Base-by-base conservation (phyloP, 108 stramenopile species). In the Nitzschia inconspicua region DNA sequence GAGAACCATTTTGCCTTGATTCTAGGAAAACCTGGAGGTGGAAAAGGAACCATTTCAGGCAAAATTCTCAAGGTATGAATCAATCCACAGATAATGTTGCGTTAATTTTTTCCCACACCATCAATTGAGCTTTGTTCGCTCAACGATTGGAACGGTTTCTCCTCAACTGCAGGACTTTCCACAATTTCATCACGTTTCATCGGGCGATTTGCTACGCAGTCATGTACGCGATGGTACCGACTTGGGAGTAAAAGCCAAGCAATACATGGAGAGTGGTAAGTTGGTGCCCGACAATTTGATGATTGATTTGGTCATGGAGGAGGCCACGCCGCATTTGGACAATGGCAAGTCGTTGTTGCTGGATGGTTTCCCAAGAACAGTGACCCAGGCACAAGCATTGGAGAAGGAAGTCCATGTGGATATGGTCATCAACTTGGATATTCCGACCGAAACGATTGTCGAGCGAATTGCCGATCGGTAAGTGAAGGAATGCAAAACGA, bases 341-440 rank as follows among this genome's bases (percentile, higher is more conserved):
- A 66, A 63, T 25, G 85, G 85, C 3, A 68, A 77, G 59, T 83
- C 83, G 10, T 62, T 97, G 7, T 77, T 98, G 24, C 69, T 98
- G 46, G 97, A 98, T 70, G 97, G 97, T 24, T 98, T 98, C 72
- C 97, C 97, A 10, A 74, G 97, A 30, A 96, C 94, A 10, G 62
- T 95, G 23, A 69, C 75, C n/a, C 98, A 99, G 77, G 97, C 98
- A n/a, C 32, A 70, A 42, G 88, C 92, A 31, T 72, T 99, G 19
- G 95, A 95, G 58, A 65, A 83, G 34, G 68, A 72, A 30, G 66
- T 96, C 26, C 68, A 81, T 47, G 85, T 99, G 5, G 94, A 96
- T 66, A 39, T 88, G 37, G 97, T 97, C 9, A 79, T 99, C 35
- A 89, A 95, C 75, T 73, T 99, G 16, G 93, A 96, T 71, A 78